phyloP scores from a whole-genome alignment of 2,329 filamentous ascomycete species.

The Simplicillium aogashimaense region DNA sequence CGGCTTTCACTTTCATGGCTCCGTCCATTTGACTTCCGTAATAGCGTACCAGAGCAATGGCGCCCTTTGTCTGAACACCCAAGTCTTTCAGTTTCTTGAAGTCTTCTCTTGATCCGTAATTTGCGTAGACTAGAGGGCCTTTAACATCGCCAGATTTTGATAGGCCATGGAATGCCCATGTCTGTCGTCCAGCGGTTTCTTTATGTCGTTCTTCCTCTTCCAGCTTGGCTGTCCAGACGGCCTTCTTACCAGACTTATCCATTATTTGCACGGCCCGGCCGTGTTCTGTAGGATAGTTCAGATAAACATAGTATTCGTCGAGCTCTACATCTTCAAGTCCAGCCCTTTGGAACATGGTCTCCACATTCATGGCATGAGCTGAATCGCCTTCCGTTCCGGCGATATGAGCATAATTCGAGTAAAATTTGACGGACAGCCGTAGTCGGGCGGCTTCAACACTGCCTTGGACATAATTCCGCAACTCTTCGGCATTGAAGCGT shows the following conservation, averaged over 20 bases:
- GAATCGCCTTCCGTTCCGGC: constrained; percentile 93
- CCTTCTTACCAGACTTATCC: constrained; percentile 48
- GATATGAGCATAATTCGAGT: constrained; percentile 79
- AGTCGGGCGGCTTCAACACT: constrained; percentile 62
- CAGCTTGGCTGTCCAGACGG: constrained; percentile 68
- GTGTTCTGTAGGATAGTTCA: constrained; percentile 76
- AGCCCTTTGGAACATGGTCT: constrained; percentile 62
- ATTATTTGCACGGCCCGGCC: constrained; percentile 78
- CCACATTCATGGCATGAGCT: constrained; percentile 73
- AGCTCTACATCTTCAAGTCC: constrained; percentile 66
- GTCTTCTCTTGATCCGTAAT: constrained; percentile 80
- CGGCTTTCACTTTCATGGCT: constrained; percentile 79
- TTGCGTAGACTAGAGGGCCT: constrained; percentile 82
- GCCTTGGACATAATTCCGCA: constrained; percentile 65
- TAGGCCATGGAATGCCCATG: constrained; percentile 76
- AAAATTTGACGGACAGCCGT: constrained; percentile 62
- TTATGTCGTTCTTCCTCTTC: constrained; percentile 66
- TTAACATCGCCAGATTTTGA: constrained; percentile 79
- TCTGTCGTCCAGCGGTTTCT: constrained; percentile 56
- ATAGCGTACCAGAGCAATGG: constrained; percentile 77
- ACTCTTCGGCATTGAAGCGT: constrained; percentile 70
- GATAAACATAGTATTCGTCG: constrained; percentile 77
- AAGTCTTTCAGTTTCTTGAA: constrained; percentile 63
- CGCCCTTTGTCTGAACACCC: constrained; percentile 64
- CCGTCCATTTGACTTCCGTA: constrained; percentile 64